phyloP scores from a whole-genome alignment of 1,139 yeast species.

The Oligophagozyma castellii region DNA sequence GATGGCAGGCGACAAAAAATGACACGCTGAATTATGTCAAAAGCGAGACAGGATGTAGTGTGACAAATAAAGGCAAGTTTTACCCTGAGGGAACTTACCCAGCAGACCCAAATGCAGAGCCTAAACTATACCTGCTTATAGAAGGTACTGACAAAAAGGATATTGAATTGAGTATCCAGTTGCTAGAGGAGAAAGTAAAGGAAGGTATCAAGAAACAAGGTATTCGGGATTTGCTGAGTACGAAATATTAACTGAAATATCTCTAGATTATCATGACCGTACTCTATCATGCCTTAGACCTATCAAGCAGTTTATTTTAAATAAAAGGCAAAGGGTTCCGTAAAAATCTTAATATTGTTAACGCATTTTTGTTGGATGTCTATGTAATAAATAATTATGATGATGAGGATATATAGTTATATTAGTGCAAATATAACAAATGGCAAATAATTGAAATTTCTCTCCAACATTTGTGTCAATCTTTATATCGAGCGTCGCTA shows the following conservation, averaged over 20 bases:
- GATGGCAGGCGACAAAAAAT: constrained; percentile 72
- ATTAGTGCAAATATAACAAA: no score
- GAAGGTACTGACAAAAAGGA: constrained; percentile 61
- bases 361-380: no score
- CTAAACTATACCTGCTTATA: constrained; percentile 63
- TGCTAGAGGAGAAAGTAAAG: constrained; percentile 47
- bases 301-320: no score
- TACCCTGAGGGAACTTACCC: constrained; percentile 45
- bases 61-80: constrained; percentile 72
- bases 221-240: constrained; percentile 15
- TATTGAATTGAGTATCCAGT: constrained; percentile 51
- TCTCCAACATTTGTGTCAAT: no score
- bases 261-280: background rate
- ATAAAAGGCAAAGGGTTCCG: no score
- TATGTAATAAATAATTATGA: no score
- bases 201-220: constrained; percentile 35
- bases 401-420: no score
- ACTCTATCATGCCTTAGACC: no score
- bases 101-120: constrained; percentile 38
- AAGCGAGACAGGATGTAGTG: constrained; percentile 63
- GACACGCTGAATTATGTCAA: constrained; percentile 51
- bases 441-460: no score
- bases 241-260: constrained; percentile 10
- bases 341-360: no score
- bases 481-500: no score